These are phyloP conservation scores for Leishmania lainsoni DNA, from an alignment of 208 protist genomes.

Conservation along the genomic window DNA sequence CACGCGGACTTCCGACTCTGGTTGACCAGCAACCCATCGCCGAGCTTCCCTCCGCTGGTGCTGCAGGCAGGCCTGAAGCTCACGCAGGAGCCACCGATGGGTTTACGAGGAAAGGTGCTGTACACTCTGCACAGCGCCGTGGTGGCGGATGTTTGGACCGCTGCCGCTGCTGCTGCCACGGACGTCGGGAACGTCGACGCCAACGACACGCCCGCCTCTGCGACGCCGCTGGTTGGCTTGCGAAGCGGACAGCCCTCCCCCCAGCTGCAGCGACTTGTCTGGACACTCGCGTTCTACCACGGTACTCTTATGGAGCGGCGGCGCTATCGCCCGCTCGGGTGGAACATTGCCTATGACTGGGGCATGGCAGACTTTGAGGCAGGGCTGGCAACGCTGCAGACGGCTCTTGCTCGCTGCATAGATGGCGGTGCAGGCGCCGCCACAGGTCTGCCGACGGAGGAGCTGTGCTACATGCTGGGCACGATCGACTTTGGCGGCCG, in stretches of 20 bases:
- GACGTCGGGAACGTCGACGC: neutral
- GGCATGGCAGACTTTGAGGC: conserved; percentile 88
- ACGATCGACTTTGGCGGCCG: conserved; percentile 95
- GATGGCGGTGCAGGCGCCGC: conserved; percentile 15
- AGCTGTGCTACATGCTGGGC: conserved; percentile 91
- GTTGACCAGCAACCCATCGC: conserved; percentile 94
- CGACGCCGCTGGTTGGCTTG: neutral
- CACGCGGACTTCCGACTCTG: conserved; percentile 95
- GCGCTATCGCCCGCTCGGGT: conserved; percentile 93
- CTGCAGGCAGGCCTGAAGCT: conserved; percentile 95
- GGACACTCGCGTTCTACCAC: conserved; percentile 93
- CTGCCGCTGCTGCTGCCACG: conserved; percentile 27
- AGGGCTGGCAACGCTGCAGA: conserved; percentile 73
- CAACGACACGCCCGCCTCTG: neutral
- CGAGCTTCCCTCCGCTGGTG: conserved; percentile 91
- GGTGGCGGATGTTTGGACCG: conserved; percentile 69
- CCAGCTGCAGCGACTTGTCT: conserved; percentile 81
- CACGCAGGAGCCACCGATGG: conserved; percentile 96
- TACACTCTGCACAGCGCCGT: conserved; percentile 64
- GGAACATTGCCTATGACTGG: conserved; percentile 96
- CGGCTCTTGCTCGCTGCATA: conserved; percentile 49
- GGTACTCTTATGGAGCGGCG: conserved; percentile 92
- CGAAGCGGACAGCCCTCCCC: neutral
- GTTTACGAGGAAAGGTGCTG: conserved; percentile 92
- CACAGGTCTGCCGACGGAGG: conserved; percentile 62